Evolutionary conservation across 225 moss, liverwort and hornwort species (phyloP), one percentile per base, ranked within the genome.

Genomic region (Pseudisothecium myosuroides): DNA sequence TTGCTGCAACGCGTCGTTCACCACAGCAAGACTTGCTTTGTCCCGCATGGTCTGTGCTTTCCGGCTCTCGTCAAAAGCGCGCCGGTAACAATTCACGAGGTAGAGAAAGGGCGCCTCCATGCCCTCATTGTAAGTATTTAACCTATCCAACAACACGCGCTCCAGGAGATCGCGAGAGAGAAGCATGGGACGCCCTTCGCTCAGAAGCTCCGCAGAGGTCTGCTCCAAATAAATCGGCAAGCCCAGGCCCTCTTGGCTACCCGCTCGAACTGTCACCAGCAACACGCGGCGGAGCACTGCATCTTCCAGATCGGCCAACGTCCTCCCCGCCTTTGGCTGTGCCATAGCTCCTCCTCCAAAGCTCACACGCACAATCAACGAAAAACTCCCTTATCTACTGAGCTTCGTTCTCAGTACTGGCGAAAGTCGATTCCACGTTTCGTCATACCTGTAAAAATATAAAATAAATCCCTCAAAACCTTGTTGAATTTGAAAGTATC

Each of bases 91-190:
- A 88, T 95, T 95, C 54, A 99, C 95, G 63, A 97, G 91, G 86
- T 99, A 99, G 14, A 94, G 81, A 80, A 99, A 99, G 11, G 98
- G 95, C 34, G 95, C 76, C 86, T 97, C 96, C 82, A 88, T 86
- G 62, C 87, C 92, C n/a, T 56, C 85, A 60, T 76, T 82, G 63
- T 85, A 89, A 65, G 86, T 88, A 49, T 92, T 85, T 31, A 99
- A 90, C 91, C 96, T 94, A 80, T 94, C 97, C 97, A 96, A 96
- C 93, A 99, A 89, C 89, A 91, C 96, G 91, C 98, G 91, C 91
- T 99, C 98, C 74, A 96, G 82, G 8, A 95, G 68, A 83, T 96
- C 97, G 28, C 95, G 92, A 14, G 92, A 92, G 28, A 99, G 94
- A 18, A 93, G 87, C 82, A 91, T 90, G 47, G 94, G 91, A 80